Conservation (phyloP, 202 grass and related monocot genomes). For the Zizania palustris region DNA sequence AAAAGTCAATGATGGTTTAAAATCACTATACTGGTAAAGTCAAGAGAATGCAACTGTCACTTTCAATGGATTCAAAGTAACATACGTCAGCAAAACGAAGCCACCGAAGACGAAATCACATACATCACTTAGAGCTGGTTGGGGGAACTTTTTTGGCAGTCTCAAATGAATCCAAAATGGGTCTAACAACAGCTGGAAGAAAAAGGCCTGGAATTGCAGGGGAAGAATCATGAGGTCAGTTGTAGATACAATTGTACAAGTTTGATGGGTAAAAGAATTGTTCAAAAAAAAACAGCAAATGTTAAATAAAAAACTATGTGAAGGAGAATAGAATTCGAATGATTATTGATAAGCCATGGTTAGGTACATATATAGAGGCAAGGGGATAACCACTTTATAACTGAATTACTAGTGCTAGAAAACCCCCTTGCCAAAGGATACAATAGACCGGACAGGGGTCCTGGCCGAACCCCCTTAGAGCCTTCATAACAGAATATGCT, state of each 20-base stretch:
- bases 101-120: constrained; percentile 30
- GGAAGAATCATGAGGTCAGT: neutral
- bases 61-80: constrained; percentile 13
- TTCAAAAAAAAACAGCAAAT: constrained; percentile 1
- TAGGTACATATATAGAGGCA: too few relatives aligned
- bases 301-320: neutral
- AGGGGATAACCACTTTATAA: too few relatives aligned
- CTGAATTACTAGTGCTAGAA: too few relatives aligned
- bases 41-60: constrained; percentile 33
- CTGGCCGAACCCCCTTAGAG: too few relatives aligned
- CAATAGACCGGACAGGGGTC: too few relatives aligned
- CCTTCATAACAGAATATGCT: too few relatives aligned
- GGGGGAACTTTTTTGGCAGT: constrained; percentile 60
- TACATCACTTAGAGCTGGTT: constrained; percentile 64
- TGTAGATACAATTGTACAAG: constrained; percentile 23
- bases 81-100: neutral
- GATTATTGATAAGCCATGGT: too few relatives aligned
- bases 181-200: constrained; percentile 79
- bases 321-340: too few relatives aligned
- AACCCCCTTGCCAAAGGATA: too few relatives aligned
- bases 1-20: neutral
- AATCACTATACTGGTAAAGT: constrained; percentile 15
- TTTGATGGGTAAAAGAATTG: constrained; percentile 6
- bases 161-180: constrained; percentile 74
- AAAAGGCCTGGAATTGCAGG: constrained; percentile 59